These are phyloP conservation scores for Hericium coralloides DNA, from an alignment of 768 basidiomycete genomes.

Conservation along the genomic window DNA sequence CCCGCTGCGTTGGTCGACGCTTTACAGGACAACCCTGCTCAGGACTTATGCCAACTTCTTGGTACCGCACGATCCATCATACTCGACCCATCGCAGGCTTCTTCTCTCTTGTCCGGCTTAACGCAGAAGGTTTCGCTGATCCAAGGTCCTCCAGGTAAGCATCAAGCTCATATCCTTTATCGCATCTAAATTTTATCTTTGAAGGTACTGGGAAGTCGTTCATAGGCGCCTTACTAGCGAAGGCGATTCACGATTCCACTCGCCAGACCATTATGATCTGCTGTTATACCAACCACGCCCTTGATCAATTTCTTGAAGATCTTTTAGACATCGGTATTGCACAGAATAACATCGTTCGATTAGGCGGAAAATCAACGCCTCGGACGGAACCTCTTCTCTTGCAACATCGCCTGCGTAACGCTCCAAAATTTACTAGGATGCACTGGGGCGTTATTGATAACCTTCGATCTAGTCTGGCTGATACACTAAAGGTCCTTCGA, in stretches of 20 bases:
- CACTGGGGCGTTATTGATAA: slow-evolving; percentile 37
- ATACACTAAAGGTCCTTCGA: too few relatives aligned
- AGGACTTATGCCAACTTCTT: slow-evolving; percentile 34
- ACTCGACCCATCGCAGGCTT: slow-evolving; percentile 43
- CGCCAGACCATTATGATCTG: slow-evolving; percentile 50
- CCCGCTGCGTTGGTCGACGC: slow-evolving; percentile 19
- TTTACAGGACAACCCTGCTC: slow-evolving; percentile 23
- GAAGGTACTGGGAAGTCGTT: slow-evolving; percentile 70
- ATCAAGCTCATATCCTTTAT: slow-evolving; percentile 8
- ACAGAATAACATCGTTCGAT: slow-evolving; percentile 37
- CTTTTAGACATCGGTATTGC: slow-evolving; percentile 55
- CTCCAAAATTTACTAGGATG: slow-evolving; percentile 16
- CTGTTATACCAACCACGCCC: slow-evolving; percentile 68
- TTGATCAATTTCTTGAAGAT: slow-evolving; percentile 61
- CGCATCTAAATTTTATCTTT: background rate
- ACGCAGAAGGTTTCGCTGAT: slow-evolving; percentile 51
- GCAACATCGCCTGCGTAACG: slow-evolving; percentile 26
- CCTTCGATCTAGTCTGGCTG: too few relatives aligned
- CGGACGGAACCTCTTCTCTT: slow-evolving; percentile 39
- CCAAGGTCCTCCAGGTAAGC: slow-evolving; percentile 60
- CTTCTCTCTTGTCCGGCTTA: slow-evolving; percentile 40
- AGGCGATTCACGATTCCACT: slow-evolving; percentile 43
- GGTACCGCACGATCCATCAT: slow-evolving; percentile 28
- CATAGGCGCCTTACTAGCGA: slow-evolving; percentile 59
- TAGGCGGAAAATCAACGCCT: slow-evolving; percentile 46